Evolutionary conservation across 1,284 basidiomycete species (phyloP).

Genomic region (Cryptococcus hybrid): DNA sequence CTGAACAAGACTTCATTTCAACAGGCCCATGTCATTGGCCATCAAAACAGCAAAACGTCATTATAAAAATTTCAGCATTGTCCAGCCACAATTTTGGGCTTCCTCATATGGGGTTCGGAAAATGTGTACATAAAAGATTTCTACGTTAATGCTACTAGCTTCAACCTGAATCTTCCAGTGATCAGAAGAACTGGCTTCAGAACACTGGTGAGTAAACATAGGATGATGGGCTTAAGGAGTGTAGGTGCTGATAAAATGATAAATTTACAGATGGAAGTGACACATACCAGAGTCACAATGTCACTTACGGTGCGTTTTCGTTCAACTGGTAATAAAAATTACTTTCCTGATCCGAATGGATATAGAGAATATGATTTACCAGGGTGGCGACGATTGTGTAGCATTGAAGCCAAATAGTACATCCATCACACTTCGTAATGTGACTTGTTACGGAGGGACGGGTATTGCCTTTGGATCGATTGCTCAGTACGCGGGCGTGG

Average conservation of each 20-base stretch:
- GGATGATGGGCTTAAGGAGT: background rate
- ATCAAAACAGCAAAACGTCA: conserved; percentile 57
- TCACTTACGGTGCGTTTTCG: conserved; percentile 50
- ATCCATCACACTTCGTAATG: conserved; percentile 56
- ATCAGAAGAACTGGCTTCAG: conserved; percentile 54
- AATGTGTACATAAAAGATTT: conserved; percentile 51
- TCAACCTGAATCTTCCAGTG: conserved; percentile 50
- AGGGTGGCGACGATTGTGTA: conserved; percentile 62
- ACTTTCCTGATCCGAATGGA: background rate
- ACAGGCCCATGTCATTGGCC: conserved; percentile 61
- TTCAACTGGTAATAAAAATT: background rate
- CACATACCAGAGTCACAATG: conserved; percentile 59
- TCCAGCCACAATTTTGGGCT: conserved; percentile 65
- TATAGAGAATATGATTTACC: conserved; percentile 30
- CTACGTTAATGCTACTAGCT: conserved; percentile 64
- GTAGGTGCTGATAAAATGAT: background rate
- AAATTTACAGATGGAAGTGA: conserved; percentile 46
- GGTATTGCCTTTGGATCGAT: conserved; percentile 64
- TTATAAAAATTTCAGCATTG: conserved; percentile 58
- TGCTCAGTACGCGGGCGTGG: conserved; percentile 61
- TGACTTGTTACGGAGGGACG: conserved; percentile 63
- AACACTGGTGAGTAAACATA: conserved; percentile 49
- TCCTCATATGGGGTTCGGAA: conserved; percentile 59
- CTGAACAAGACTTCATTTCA: background rate
- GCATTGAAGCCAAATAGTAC: conserved; percentile 65